A percentile compares a stretch with the other conserved stretches of the same genome.
Conservation (phyloP, 1,139 yeast species). For the Saccharomycopsis phalli region DNA sequence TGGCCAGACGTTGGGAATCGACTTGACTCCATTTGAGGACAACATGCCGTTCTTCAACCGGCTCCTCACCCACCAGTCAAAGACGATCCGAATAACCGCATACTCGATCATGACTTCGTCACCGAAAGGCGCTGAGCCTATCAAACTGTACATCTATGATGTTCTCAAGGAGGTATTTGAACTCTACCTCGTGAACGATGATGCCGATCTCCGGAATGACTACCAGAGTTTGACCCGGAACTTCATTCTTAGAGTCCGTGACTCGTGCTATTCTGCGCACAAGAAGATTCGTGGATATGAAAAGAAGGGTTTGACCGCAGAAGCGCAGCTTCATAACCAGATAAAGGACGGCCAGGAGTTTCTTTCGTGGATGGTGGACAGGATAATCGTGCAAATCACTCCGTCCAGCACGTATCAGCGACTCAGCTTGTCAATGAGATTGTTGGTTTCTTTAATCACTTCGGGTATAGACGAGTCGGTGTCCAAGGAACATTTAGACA, state of each 20-base stretch:
- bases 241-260: slow-evolving; percentile 55
- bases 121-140: slow-evolving; percentile 50
- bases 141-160: slow-evolving; percentile 38
- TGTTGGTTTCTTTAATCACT: slow-evolving; percentile 41
- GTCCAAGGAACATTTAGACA: slow-evolving; percentile 31
- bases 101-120: slow-evolving; percentile 54
- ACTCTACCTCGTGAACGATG: slow-evolving; percentile 48
- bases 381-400: slow-evolving; percentile 36
- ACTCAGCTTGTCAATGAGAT: slow-evolving; percentile 39
- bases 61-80: slow-evolving; percentile 32
- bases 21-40: slow-evolving; percentile 39
- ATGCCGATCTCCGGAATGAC: slow-evolving; percentile 59
- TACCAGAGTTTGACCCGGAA: slow-evolving; percentile 51
- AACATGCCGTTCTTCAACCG: slow-evolving; percentile 29
- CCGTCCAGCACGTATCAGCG: slow-evolving; percentile 71
- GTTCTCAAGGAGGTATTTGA: slow-evolving; percentile 37
- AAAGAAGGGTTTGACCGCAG: slow-evolving; percentile 28
- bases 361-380: slow-evolving; percentile 34
- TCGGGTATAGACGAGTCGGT: slow-evolving; percentile 48
- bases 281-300: slow-evolving; percentile 38
- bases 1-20: slow-evolving; percentile 52
- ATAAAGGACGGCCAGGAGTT: slow-evolving; percentile 29
- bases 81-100: slow-evolving; percentile 32
- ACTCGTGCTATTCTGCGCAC: slow-evolving; percentile 48
- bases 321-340: slow-evolving; percentile 29